phyloP scores from a whole-genome alignment of 2,329 filamentous ascomycete species.

The Pleomassaria siparia region DNA sequence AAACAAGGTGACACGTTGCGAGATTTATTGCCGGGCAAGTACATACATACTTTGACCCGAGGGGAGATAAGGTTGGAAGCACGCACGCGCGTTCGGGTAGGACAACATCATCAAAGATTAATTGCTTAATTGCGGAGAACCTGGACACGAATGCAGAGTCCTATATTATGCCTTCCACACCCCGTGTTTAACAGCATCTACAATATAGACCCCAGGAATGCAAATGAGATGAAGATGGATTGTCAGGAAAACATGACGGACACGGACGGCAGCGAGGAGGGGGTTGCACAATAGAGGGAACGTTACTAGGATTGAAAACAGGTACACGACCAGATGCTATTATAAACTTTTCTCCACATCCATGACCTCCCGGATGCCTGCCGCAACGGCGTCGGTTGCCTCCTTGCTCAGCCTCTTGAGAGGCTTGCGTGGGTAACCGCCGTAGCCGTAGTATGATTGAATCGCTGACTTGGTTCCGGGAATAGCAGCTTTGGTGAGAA shows the following conservation, averaged over 20 bases:
- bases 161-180: too few species aligned
- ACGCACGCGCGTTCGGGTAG: background rate
- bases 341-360: conserved; percentile 58
- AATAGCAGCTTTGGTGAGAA: conserved; percentile 78
- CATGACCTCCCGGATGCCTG: conserved; percentile 60
- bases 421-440: conserved; percentile 72
- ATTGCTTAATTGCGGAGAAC: conserved; percentile 2
- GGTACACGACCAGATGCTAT: conserved; percentile 5
- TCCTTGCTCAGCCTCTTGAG: conserved; percentile 66
- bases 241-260: background rate
- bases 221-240: background rate
- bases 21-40: too few species aligned
- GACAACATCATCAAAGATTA: background rate
- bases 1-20: too few species aligned
- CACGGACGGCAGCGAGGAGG: background rate
- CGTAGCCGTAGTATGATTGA: conserved; percentile 79
- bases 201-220: too few species aligned
- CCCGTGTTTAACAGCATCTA: too few species aligned
- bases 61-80: background rate
- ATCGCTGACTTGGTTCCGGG: conserved; percentile 85
- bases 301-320: conserved; percentile 1
- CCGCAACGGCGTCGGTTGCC: conserved; percentile 48
- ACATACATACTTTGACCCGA: background rate
- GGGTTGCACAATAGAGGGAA: background rate
- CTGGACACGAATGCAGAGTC: background rate